These are phyloP conservation scores for Aspergillus piperis DNA, from an alignment of 2,329 filamentous ascomycete species.

Conservation along the genomic window DNA sequence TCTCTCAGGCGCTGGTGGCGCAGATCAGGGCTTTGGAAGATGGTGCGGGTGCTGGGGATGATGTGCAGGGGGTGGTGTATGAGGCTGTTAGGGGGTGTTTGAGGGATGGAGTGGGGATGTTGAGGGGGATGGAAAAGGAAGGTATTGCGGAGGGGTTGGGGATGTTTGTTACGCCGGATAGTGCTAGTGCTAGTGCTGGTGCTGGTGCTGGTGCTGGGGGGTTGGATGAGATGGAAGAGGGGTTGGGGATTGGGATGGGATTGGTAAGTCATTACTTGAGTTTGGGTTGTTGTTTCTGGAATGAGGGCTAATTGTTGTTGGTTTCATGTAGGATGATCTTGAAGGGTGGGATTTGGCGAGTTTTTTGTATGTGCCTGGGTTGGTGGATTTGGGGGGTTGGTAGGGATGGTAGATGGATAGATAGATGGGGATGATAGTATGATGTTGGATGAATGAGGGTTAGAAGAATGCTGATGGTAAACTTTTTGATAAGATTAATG, in stretches of 20 bases:
- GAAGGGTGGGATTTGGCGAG: background rate
- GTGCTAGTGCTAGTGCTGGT: background rate
- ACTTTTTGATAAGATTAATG: background rate
- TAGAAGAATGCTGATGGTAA: background rate
- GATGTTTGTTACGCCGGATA: background rate
- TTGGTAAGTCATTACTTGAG: background rate
- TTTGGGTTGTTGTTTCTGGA: background rate
- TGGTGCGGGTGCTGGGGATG: background rate
- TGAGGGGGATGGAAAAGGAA: background rate
- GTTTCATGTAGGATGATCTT: background rate
- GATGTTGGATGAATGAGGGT: background rate
- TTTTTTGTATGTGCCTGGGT: background rate
- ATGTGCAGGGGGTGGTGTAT: slow-evolving; percentile 15
- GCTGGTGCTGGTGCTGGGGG: background rate
- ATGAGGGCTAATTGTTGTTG: background rate
- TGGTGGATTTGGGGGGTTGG: background rate
- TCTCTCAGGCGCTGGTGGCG: slow-evolving; percentile 17
- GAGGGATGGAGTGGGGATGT: background rate
- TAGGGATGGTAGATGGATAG: too few relatives aligned
- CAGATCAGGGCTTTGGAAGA: slow-evolving; percentile 21
- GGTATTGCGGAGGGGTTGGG: background rate
- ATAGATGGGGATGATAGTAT: background rate
- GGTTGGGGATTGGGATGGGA: background rate
- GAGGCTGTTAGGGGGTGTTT: slow-evolving; percentile 10
- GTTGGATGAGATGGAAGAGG: background rate